Base-by-base conservation (phyloP, 768 basidiomycete genomes). In the Hygrophoropsis aurantiaca region DNA sequence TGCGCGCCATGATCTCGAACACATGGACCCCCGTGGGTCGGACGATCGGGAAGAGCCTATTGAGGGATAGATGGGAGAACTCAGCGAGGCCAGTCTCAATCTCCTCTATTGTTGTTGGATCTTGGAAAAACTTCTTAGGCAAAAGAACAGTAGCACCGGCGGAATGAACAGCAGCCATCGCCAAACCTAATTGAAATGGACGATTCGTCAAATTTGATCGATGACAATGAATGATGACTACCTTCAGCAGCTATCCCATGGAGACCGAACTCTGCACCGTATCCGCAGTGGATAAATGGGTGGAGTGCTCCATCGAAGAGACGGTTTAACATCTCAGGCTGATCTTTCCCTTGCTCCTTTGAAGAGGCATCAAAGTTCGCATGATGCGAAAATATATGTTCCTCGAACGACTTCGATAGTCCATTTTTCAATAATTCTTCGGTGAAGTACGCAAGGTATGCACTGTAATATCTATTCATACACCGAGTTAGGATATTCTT, bases 221-320 rank as follows among this genome's bases (percentile, higher is more conserved):
- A n/a, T n/a, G n/a, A n/a, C n/a, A n/a, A n/a, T n/a, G 18, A 38
- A 4, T 24, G 19, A 13, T 9, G 24, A 52, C 19, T 44, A 84
- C 85, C 86, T 69, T 88, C 85, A 1, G 78, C 79, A 2, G 79
- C 61, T 39, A 85, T 60, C 0, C 84, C 85, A 6, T 78, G 74
- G 18, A 83, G 47, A 11, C 73, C 69, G 49, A 86, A 86, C 58
- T 87, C 86, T 3, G 75, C 61, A 3, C 84, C 85, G 60, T 79
- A 78, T 11, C 82, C 85, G 3, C 67, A 53, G 53, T 87, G 82
- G 37, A 88, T 86, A 33, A 86, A 46, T 0, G 85, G 80, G 54
- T 89, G 86, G 4, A 87, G 21, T 7, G 84, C 56, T 2, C 81
- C 83, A 1, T 71, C 71, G 13, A 83, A 30, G 51, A 82, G 74